Conservation (phyloP, 306 rosid genomes). For the Prunus mume region DNA sequence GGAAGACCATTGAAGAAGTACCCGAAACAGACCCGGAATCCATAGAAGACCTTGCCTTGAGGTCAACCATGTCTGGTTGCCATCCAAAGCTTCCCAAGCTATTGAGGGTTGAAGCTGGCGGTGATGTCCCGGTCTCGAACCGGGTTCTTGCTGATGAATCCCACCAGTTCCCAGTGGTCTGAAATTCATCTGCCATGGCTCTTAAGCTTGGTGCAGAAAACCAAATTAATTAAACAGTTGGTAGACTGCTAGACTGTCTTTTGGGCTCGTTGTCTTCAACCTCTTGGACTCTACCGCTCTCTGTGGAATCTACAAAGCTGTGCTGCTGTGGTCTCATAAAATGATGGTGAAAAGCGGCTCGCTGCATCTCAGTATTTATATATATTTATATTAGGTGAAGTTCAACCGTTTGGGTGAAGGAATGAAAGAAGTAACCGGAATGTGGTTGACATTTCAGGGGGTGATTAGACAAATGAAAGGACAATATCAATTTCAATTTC, state of each 20-base stretch:
- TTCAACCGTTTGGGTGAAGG: constrained; percentile 14
- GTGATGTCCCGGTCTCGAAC: constrained; percentile 68
- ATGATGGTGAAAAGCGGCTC: constrained; percentile 62
- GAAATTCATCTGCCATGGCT: constrained; percentile 90
- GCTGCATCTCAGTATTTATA: constrained; percentile 77
- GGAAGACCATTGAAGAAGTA: constrained; percentile 52
- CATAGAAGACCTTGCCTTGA: constrained; percentile 65
- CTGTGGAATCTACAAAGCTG: constrained; percentile 17
- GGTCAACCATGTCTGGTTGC: constrained; percentile 53
- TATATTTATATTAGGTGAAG: constrained; percentile 12
- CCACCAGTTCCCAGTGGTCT: constrained; percentile 86
- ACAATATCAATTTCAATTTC: constrained; percentile 47
- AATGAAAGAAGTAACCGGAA: constrained; percentile 37
- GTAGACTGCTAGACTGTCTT: neutral
- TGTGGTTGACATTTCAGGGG: constrained; percentile 64
- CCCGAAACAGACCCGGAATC: constrained; percentile 52
- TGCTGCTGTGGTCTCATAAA: constrained; percentile 33
- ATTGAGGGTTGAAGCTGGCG: constrained; percentile 62
- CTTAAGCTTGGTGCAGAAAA: neutral
- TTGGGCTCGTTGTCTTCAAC: constrained; percentile 8
- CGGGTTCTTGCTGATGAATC: constrained; percentile 57
- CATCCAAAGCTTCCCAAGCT: constrained; percentile 60
- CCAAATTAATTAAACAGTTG: constrained; percentile 1
- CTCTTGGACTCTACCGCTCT: neutral
- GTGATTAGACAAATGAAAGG: constrained; percentile 62